A percentile compares a stretch with the other conserved stretches of the same genome.
Evolutionary conservation across 768 basidiomycete genomes (phyloP).

Genomic region (Strobilomyces confusus): DNA sequence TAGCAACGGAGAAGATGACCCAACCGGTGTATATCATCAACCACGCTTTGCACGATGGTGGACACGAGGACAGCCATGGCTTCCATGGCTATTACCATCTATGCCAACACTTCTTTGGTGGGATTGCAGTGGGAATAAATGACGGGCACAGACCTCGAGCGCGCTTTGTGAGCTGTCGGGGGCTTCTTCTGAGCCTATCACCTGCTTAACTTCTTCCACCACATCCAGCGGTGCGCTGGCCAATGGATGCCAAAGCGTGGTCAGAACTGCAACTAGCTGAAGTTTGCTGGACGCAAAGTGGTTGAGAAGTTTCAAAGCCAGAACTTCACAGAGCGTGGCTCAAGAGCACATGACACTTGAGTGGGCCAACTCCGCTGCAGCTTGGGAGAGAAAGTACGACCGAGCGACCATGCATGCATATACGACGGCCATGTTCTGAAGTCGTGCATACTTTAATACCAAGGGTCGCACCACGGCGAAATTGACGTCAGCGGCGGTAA

Average conservation of each 20-base stretch:
- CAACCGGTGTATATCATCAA: constrained; percentile 84
- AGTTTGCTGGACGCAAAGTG: constrained; percentile 71
- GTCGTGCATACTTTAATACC: constrained; percentile 72
- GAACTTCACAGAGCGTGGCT: constrained; percentile 80
- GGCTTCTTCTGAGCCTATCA: constrained; percentile 49
- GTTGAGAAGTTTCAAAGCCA: constrained; percentile 83
- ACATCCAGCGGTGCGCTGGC: constrained; percentile 68
- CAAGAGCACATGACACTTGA: constrained; percentile 66
- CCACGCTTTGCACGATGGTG: constrained; percentile 80
- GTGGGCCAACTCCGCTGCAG: constrained; percentile 71
- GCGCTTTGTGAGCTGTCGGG: constrained; percentile 74
- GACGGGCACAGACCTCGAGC: constrained; percentile 61
- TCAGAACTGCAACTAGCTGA: constrained; percentile 73
- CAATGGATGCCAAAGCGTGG: constrained; percentile 81
- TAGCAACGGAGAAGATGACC: constrained; percentile 59
- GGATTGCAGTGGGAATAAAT: neutral
- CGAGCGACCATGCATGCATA: constrained; percentile 76
- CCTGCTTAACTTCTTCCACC: constrained; percentile 60
- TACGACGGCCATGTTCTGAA: constrained; percentile 70
- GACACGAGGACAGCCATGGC: constrained; percentile 82
- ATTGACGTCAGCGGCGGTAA: constrained; percentile 80
- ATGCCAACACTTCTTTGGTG: neutral
- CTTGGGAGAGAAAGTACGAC: constrained; percentile 70
- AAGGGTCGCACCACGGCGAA: constrained; percentile 75
- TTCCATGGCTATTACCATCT: constrained; percentile 88